A percentile compares a stretch with the other conserved stretches of the same genome.
These are phyloP conservation scores for Myxozyma geophila DNA, from an alignment of 805 yeast genomes.

Conservation along the genomic window DNA sequence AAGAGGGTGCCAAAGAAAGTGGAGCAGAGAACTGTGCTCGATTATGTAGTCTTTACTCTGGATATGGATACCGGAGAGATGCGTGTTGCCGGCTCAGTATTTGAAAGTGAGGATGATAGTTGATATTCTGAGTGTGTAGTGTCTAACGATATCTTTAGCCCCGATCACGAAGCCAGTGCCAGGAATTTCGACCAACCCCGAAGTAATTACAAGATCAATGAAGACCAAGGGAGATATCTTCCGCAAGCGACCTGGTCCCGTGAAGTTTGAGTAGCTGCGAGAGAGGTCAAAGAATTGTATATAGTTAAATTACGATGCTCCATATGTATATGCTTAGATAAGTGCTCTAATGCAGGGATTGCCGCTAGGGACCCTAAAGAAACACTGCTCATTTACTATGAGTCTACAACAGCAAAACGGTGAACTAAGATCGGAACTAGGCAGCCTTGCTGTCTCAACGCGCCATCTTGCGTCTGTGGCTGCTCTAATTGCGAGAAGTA, in stretches of 20 bases:
- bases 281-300: conserved; percentile 1
- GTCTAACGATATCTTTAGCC: conserved; percentile 7
- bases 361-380: no score
- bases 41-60: conserved; percentile 25
- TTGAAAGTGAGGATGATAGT: conserved; percentile 27
- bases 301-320: background rate
- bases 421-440: no score
- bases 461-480: no score
- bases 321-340: background rate
- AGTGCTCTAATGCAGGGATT: background rate
- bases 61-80: conserved; percentile 22
- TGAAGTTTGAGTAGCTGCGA: conserved; percentile 8
- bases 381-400: no score
- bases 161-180: conserved; percentile 28
- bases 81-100: conserved; percentile 29
- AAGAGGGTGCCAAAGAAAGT: conserved; percentile 13
- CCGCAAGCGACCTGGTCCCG: conserved; percentile 23
- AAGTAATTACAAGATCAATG: conserved; percentile 15
- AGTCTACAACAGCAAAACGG: no score
- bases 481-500: no score
- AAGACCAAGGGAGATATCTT: conserved; percentile 31
- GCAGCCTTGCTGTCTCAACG: no score
- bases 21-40: conserved; percentile 21
- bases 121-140: background rate
- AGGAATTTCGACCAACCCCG: background rate